Conservation (phyloP, 2,329 filamentous ascomycete species). For the Pyrenophora tritici-repentis region DNA sequence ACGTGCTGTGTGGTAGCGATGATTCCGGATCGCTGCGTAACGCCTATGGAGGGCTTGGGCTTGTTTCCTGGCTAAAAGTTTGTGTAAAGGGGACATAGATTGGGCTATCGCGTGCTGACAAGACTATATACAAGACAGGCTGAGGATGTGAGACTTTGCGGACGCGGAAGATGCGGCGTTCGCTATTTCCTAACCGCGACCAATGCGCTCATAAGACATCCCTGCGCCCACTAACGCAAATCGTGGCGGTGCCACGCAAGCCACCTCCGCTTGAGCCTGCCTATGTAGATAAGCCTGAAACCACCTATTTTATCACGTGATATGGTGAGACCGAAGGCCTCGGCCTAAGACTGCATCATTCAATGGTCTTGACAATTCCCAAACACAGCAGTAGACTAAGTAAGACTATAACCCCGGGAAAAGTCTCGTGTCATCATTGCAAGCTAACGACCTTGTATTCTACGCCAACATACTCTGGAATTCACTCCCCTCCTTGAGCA, state of each 20-base stretch:
- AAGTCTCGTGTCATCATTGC: not conserved
- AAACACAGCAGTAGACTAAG: not conserved
- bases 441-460: not conserved
- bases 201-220: constrained; percentile 24
- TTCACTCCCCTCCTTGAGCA: constrained; percentile 42
- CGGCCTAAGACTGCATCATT: not conserved
- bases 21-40: constrained; percentile 3
- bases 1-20: constrained; percentile 4
- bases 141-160: constrained; percentile 13
- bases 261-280: not conserved
- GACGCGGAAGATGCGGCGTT: constrained; percentile 24
- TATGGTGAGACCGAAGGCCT: not conserved
- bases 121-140: not conserved
- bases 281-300: too few relatives aligned
- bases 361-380: not conserved
- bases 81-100: not conserved
- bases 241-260: constrained; percentile 21
- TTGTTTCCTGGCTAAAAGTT: not conserved
- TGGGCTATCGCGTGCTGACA: constrained; percentile 21
- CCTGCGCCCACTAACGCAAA: constrained; percentile 22
- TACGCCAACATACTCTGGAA: constrained; percentile 43
- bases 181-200: constrained; percentile 20
- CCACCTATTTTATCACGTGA: too few relatives aligned
- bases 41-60: not conserved
- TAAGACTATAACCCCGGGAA: not conserved